Conservation (phyloP, 2,329 filamentous ascomycete species). For the Tolypocladium pustulatum region DNA sequence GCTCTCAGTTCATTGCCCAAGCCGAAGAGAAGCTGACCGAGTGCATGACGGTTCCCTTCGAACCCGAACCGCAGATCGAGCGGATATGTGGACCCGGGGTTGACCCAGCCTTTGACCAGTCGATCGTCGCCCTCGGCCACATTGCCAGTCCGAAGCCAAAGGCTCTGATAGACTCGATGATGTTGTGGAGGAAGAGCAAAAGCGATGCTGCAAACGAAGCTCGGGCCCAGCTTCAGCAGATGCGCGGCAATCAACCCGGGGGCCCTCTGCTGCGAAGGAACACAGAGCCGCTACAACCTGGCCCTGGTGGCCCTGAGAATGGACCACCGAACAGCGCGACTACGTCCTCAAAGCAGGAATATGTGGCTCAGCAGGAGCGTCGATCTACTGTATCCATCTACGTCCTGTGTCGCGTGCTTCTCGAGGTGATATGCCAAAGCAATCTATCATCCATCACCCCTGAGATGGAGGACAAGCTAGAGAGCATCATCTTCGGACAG, state of each 20-base stretch:
- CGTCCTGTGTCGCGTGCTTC: conserved; percentile 83
- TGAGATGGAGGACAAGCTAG: conserved; percentile 89
- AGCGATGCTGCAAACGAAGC: conserved; percentile 76
- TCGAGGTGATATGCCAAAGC: conserved; percentile 90
- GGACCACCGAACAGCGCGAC: conserved; percentile 24
- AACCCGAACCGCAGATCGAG: conserved; percentile 77
- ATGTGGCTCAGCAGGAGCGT: conserved; percentile 70
- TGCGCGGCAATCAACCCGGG: conserved; percentile 29
- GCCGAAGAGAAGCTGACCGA: conserved; percentile 94
- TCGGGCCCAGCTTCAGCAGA: conserved; percentile 45
- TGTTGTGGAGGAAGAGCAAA: conserved; percentile 96
- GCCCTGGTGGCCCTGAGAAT: conserved; percentile 15
- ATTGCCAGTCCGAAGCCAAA: conserved; percentile 93
- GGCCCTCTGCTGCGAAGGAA: conserved; percentile 56
- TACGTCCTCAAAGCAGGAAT: conserved; percentile 51
- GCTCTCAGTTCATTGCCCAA: conserved; percentile 69
- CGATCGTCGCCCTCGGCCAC: conserved; percentile 85
- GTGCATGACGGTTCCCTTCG: conserved; percentile 69
- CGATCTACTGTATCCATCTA: conserved; percentile 93
- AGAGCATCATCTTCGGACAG: conserved; percentile 94
- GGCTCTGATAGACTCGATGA: conserved; percentile 90
- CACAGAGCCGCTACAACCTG: conserved; percentile 56
- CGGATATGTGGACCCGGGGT: conserved; percentile 81
- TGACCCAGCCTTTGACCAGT: conserved; percentile 83
- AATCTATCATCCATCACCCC: conserved; percentile 70